phyloP scores from a whole-genome alignment of 805 yeast species.

The Saturnispora diversa region DNA sequence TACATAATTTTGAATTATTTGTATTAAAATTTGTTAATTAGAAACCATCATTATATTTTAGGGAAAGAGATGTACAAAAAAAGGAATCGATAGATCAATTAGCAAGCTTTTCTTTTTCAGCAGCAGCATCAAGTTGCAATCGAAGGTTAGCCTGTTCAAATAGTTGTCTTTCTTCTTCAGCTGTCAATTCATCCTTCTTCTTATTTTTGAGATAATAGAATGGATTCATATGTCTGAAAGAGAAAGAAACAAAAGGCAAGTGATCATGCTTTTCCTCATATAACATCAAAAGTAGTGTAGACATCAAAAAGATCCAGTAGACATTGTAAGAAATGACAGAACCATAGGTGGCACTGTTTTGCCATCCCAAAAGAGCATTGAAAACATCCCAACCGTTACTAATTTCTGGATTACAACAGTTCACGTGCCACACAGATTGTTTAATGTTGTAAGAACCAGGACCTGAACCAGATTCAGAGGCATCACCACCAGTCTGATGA shows the following conservation, averaged over 20 bases:
- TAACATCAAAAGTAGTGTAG: conserved; percentile 48
- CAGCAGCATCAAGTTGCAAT: conserved; percentile 5
- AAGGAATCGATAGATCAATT: too few relatives aligned
- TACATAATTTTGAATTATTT: too few relatives aligned
- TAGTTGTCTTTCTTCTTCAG: conserved; percentile 40
- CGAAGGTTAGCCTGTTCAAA: conserved; percentile 31
- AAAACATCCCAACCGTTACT: conserved; percentile 94
- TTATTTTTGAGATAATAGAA: conserved; percentile 57
- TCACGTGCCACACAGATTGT: conserved; percentile 82
- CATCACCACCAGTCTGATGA: conserved; percentile 77
- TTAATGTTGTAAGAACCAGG: conserved; percentile 83
- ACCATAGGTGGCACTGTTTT: conserved; percentile 86
- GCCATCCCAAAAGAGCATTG: conserved; percentile 91
- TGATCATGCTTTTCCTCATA: conserved; percentile 77
- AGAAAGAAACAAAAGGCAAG: conserved; percentile 50
- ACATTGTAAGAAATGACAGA: conserved; percentile 77
- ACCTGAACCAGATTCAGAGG: conserved; percentile 81
- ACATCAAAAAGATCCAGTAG: conserved; percentile 68
- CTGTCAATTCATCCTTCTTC: conserved; percentile 46
- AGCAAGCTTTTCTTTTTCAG: neutral
- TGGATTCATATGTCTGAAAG: conserved; percentile 51
- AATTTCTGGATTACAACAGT: conserved; percentile 87
- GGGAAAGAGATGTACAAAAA: too few relatives aligned
- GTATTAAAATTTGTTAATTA: too few relatives aligned
- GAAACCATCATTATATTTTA: too few relatives aligned